Evolutionary conservation across 1,284 basidiomycete species (phyloP).

Genomic region (Leccinum solheimii): DNA sequence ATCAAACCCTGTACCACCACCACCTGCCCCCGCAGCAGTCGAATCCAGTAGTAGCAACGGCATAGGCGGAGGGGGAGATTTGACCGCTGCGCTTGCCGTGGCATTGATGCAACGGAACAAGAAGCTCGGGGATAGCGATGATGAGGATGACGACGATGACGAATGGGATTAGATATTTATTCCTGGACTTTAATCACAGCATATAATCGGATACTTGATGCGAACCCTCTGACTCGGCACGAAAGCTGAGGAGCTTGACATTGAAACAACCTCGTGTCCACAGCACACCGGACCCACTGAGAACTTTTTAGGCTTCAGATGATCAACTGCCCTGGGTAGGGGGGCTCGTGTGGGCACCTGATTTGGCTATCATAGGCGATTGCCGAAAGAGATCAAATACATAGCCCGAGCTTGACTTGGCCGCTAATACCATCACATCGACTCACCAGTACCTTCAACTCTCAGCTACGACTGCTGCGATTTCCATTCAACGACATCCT

Average conservation of each 20-base stretch:
- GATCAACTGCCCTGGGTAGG: conserved; percentile 15
- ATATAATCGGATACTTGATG: conserved; percentile 7
- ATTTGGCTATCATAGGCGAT: conserved; percentile 29
- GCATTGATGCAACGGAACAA: conserved; percentile 76
- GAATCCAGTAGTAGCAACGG: conserved; percentile 35
- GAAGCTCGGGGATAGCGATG: conserved; percentile 88
- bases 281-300: not conserved
- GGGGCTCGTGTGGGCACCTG: conserved; percentile 16
- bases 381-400: conserved; percentile 34
- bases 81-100: conserved; percentile 54
- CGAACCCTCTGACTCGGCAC: conserved; percentile 1
- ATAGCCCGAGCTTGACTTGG: not conserved
- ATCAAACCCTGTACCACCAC: conserved; percentile 31
- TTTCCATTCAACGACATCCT: not conserved
- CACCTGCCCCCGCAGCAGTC: conserved; percentile 42
- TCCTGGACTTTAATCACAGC: conserved; percentile 10
- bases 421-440: conserved; percentile 6
- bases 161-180: conserved; percentile 61
- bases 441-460: conserved; percentile 7
- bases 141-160: conserved; percentile 87
- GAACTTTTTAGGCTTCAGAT: not conserved
- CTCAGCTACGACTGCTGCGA: conserved; percentile 6
- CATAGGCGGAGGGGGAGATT: conserved; percentile 43
- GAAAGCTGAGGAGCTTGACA: not conserved
- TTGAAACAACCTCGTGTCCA: not conserved